Conservation (phyloP, 1,139 yeast genomes). For the Kazachstania sp. region DNA sequence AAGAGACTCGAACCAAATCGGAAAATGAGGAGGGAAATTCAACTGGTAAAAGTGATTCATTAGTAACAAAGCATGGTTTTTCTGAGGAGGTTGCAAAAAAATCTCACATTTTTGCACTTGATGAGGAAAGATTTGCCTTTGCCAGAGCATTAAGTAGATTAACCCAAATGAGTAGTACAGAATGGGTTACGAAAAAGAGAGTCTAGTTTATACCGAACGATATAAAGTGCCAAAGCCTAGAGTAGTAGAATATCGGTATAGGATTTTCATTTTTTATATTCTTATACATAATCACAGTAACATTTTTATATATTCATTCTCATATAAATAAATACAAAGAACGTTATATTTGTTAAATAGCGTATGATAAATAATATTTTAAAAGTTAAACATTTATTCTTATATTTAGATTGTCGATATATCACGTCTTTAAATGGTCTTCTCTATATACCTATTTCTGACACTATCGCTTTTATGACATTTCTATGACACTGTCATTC, state of each 20-base stretch:
- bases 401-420: no score
- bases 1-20: neutral
- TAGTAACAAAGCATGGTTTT: conserved; percentile 64
- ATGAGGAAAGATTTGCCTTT: conserved; percentile 93
- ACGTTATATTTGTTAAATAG: no score
- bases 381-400: no score
- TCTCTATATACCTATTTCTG: no score
- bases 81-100: conserved; percentile 67
- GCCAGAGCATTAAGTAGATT: conserved; percentile 88
- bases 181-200: conserved; percentile 50
- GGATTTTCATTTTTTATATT: neutral
- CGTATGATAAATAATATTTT: neutral
- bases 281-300: neutral
- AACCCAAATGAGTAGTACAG: conserved; percentile 88
- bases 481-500: neutral
- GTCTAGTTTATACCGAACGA: neutral
- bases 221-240: neutral
- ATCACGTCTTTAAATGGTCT: no score
- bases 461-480: no score
- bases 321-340: neutral
- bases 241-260: neutral
- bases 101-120: conserved; percentile 75
- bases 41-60: conserved; percentile 36
- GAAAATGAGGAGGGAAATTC: conserved; percentile 9
- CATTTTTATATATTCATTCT: neutral